Percentiles rank a stretch among this genome's conserved stretches.
Conservation (phyloP, 2,329 filamentous ascomycete species). For the Lachnellula cervina region DNA sequence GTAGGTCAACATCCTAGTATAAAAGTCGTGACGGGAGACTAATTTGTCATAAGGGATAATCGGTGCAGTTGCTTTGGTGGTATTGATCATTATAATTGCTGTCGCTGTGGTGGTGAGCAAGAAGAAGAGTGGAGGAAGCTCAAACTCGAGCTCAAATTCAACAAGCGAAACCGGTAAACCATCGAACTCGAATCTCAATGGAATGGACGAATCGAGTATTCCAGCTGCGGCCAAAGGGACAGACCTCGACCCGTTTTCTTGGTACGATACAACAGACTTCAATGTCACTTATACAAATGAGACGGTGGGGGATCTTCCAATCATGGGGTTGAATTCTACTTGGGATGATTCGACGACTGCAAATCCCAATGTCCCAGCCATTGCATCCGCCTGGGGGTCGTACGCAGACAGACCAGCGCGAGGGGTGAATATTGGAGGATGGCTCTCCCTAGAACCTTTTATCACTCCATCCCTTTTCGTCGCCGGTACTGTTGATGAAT, state of each 20-base stretch:
- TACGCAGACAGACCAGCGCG: slow-evolving; percentile 77
- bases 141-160: slow-evolving; percentile 15
- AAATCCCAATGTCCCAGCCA: slow-evolving; percentile 73
- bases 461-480: slow-evolving; percentile 90
- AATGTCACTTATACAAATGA: slow-evolving; percentile 89
- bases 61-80: slow-evolving; percentile 46
- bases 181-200: slow-evolving; percentile 44
- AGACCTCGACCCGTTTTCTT: slow-evolving; percentile 82
- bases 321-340: slow-evolving; percentile 80
- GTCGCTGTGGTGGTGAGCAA: slow-evolving; percentile 63
- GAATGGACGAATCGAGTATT: slow-evolving; percentile 41
- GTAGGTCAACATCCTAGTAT: slow-evolving; percentile 37
- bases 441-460: slow-evolving; percentile 90
- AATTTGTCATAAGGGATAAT: slow-evolving; percentile 39
- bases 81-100: slow-evolving; percentile 63
- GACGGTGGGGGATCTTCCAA: slow-evolving; percentile 77
- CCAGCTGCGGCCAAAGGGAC: slow-evolving; percentile 66
- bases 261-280: slow-evolving; percentile 86
- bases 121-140: slow-evolving; percentile 42
- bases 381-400: slow-evolving; percentile 69
- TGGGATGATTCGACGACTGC: slow-evolving; percentile 81
- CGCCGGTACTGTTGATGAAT: slow-evolving; percentile 82
- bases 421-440: slow-evolving; percentile 89
- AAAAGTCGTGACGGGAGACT: too few species aligned
- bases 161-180: slow-evolving; percentile 18